phyloP scores from a whole-genome alignment of 441 rosid species.

The Euphorbia celastroides region DNA sequence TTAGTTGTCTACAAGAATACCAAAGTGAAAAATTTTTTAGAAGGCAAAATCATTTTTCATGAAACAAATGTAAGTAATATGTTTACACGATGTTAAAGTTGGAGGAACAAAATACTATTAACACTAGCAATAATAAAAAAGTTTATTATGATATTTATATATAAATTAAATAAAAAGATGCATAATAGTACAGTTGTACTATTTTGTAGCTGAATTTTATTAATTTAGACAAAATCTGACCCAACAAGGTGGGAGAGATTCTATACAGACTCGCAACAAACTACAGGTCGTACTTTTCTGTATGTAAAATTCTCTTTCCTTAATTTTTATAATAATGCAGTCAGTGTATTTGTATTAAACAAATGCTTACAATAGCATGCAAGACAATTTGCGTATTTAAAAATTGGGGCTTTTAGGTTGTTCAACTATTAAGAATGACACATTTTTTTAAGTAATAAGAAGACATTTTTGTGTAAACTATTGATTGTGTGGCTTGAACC shows the following conservation, averaged over 20 bases:
- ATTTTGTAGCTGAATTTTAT: neutral
- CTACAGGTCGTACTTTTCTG: neutral
- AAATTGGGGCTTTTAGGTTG: neutral
- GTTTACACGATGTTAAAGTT: no score
- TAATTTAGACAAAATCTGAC: constrained; percentile 9
- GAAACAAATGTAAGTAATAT: no score
- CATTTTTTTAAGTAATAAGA: neutral
- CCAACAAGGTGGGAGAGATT: constrained; percentile 16
- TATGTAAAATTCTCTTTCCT: no score
- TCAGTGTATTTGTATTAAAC: neutral
- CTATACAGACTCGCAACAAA: neutral
- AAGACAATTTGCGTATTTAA: neutral
- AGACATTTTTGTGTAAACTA: no score
- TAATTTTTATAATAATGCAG: neutral
- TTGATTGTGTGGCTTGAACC: no score
- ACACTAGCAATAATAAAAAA: no score
- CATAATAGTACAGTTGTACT: neutral
- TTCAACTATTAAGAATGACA: neutral
- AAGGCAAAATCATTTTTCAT: no score
- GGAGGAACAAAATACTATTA: no score
- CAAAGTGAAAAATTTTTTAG: no score
- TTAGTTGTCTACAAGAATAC: no score
- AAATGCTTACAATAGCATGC: neutral
- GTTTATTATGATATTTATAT: no score
- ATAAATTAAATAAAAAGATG: neutral